Base-by-base conservation (phyloP, 768 basidiomycete genomes). In the Kondoa subrosea region DNA sequence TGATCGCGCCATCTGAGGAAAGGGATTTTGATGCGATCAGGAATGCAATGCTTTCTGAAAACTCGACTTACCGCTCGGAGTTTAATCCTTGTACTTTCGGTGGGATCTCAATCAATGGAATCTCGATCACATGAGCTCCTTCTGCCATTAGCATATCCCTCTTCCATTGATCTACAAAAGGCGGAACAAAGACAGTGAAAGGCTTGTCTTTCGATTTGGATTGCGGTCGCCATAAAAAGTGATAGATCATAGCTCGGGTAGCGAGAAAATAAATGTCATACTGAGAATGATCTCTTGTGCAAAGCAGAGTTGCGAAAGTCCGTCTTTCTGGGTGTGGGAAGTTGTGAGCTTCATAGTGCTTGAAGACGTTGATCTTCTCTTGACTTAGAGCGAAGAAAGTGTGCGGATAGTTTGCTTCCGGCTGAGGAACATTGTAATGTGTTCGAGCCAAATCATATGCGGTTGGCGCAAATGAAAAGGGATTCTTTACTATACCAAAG, bases 101-200 rank as follows among this genome's bases (percentile, higher is more conserved):
- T 15, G n/a, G 8, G 4, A 60, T 60, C 58, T 60, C 58, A 26
- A 60, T 60, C 25, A 60, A 30, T 26, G 58, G 58, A 25, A 60
- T 60, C n/a, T 60, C 58, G 15, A 60, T 60, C 8, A 60, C 58
- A 8, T 25, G n/a, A 4, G 58, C 58, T 25, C 58, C 58, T 26
- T 60, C 58, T 12, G 58, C 58, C n/a, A 30, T 25, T 15, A 60
- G 58, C 15, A 60, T 60, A 30, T 60, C 58, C 14, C 58, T 12
- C 58, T 60, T 60, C 58, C 58, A 60, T 60, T 60, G 58, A 4
- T 12, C 14, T 60, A 60, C 58, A 25, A 60, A 60, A 30, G 58
- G 58, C 4, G 58, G 14, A 26, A 60, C 58, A 26, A 60, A 60
- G 15, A 60, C 58, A 14, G 58, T 60, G n/a, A 60, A 25, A 14